phyloP scores from a whole-genome alignment of 208 protist species.

The Leishmania aethiopica region DNA sequence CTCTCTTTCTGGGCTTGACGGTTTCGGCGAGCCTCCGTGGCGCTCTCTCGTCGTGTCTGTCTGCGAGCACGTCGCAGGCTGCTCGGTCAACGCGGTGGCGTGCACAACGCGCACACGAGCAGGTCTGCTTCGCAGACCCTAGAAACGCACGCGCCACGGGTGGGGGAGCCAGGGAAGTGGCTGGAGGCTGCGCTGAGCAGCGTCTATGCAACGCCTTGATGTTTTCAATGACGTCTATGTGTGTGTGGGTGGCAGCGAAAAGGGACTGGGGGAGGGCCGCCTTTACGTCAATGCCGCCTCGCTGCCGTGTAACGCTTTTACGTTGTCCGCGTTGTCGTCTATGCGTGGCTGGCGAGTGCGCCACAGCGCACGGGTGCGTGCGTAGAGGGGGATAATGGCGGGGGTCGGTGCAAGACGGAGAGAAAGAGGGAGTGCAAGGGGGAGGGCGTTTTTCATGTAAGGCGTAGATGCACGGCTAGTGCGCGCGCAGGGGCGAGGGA shows the following conservation, averaged over 20 bases:
- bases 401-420: neutral
- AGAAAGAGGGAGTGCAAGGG: neutral
- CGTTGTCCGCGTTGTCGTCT: neutral
- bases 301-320: neutral
- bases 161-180: neutral
- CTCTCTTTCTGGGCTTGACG: neutral
- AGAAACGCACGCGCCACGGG: neutral
- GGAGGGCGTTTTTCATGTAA: neutral
- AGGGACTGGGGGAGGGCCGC: no score
- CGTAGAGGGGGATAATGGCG: neutral
- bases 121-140: neutral
- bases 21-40: neutral
- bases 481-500: neutral
- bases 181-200: neutral
- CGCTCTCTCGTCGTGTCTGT: neutral
- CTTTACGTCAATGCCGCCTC: neutral
- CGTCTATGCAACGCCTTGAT: neutral
- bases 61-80: neutral
- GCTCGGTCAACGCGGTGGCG: neutral
- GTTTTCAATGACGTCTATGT: neutral
- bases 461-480: neutral
- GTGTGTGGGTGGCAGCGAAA: neutral
- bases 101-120: neutral
- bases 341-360: neutral
- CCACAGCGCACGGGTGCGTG: slow-evolving; percentile 1